Evolutionary conservation across 2,329 filamentous ascomycete genomes (phyloP), one percentile per base, ranked within the genome.

Genomic region (Pseudopithomyces maydicus): DNA sequence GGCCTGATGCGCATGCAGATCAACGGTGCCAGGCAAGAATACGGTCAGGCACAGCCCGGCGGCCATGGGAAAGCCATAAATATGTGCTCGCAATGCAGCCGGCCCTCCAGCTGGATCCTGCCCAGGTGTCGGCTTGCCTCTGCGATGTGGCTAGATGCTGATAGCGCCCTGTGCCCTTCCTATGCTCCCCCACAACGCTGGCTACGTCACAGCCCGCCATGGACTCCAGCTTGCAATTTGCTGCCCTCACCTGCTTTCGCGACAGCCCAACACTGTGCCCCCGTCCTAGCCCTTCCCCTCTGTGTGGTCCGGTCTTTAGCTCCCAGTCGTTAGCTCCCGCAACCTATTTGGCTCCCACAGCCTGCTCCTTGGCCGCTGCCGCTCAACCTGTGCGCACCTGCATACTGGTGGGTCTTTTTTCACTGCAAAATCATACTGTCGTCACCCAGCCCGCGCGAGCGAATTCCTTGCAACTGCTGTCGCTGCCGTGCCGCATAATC

Each of bases 361-460:
- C 3, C 4, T 2, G n/a, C 33, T 49, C 33, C 47, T 19, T 19
- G 23, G 8, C 47, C 33, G 35, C 20, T 42, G 41, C 36, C 26
- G n/a, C 48, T 20, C 48, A 55, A 39, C 53, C 36, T 67, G 59
- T 67, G 57, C 67, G 67, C 69, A 68, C 56, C 67, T 59, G 56
- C 52, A 46, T 44, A 36, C 22, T 36, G 55, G 46, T 45, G 50
- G 56, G 49, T 42, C 56, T 52, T 32, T 44, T 36, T 52, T 8
- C 26, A 29, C 49, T 57, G 57, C 48, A 67, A 64, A 63, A 69
- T 72, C 69, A 70, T 71, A 57, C 67, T 71, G 66, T 69, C 70
- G 68, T 72, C 68, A 71, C 67, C 57, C 54, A 52, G 57, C 46
- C 54, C 52, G n/a, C 36, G 22, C 50, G 41, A 57, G 39, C 45